A percentile compares a stretch with the other conserved stretches of the same genome.
Conservation (phyloP, 1,139 yeast species). For the Pneumocystis wakefieldiae region DNA sequence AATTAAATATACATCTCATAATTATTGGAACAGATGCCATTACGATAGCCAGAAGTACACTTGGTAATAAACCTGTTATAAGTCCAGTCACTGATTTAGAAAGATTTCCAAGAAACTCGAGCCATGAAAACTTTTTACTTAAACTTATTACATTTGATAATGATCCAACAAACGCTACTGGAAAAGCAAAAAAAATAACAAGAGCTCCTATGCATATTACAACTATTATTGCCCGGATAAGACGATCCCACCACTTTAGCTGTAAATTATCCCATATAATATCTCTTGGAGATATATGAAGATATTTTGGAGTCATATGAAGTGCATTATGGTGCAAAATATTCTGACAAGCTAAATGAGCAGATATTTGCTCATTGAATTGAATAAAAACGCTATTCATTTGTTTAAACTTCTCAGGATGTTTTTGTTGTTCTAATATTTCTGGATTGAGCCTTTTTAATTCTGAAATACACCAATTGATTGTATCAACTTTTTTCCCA, state of each 20-base stretch:
- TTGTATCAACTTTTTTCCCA: constrained; percentile 77
- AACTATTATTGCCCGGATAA: constrained; percentile 31
- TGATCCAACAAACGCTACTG: constrained; percentile 91
- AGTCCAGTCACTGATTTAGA: constrained; percentile 60
- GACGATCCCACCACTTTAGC: constrained; percentile 71
- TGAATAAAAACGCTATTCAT: constrained; percentile 62
- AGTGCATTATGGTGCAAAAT: constrained; percentile 50
- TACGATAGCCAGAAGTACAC: constrained; percentile 62
- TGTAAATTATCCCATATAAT: constrained; percentile 78
- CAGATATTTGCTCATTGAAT: constrained; percentile 73
- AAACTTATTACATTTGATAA: constrained; percentile 68
- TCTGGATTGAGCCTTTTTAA: constrained; percentile 54
- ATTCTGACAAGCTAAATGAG: constrained; percentile 80
- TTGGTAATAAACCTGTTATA: constrained; percentile 75
- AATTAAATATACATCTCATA: constrained; percentile 55
- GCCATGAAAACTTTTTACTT: constrained; percentile 52
- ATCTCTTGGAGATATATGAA: constrained; percentile 66
- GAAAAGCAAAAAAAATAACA: constrained; percentile 81
- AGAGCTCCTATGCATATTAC: constrained; percentile 45
- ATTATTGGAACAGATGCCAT: constrained; percentile 76
- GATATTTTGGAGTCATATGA: constrained; percentile 44
- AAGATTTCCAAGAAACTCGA: constrained; percentile 52
- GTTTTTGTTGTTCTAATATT: constrained; percentile 43
- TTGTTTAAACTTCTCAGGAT: constrained; percentile 30
- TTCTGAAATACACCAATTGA: constrained; percentile 51